A percentile compares a stretch with the other conserved stretches of the same genome.
Conservation (phyloP, 2,329 filamentous ascomycete genomes). For the Lasiodiplodia sp. region DNA sequence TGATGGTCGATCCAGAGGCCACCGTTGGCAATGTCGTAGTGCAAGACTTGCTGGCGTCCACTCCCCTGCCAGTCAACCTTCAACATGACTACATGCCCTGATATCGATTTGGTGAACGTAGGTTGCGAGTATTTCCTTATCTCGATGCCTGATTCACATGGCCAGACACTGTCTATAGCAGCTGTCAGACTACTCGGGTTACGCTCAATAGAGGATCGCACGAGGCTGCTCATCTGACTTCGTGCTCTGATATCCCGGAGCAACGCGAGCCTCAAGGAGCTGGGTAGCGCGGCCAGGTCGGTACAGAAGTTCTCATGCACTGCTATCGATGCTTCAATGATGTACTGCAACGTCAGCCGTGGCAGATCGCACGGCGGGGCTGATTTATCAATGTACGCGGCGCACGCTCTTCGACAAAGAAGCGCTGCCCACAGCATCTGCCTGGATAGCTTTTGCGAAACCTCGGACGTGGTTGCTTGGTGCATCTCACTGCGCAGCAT, state of each 20-base stretch:
- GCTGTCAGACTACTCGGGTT: conserved; percentile 40
- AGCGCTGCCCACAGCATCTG: conserved; percentile 64
- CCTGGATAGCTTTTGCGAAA: conserved; percentile 47
- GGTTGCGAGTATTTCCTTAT: conserved; percentile 33
- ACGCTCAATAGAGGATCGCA: conserved; percentile 49
- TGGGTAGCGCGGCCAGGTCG: conserved; percentile 46
- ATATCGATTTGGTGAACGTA: conserved; percentile 33
- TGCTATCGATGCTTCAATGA: conserved; percentile 51
- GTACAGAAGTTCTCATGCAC: conserved; percentile 58
- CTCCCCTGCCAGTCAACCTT: not conserved
- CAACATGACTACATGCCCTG: not conserved
- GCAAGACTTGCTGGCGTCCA: conserved; percentile 44
- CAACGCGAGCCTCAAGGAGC: conserved; percentile 49
- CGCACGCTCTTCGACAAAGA: conserved; percentile 61
- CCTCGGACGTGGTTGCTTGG: conserved; percentile 46
- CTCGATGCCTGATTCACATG: conserved; percentile 40
- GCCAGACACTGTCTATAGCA: conserved; percentile 55
- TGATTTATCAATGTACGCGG: not conserved
- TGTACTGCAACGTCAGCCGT: conserved; percentile 35
- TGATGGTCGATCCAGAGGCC: conserved; percentile 58
- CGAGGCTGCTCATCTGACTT: conserved; percentile 44
- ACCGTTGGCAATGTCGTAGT: conserved; percentile 57
- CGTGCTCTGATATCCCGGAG: conserved; percentile 57
- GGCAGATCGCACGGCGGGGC: not conserved
- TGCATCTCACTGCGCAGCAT: conserved; percentile 57